Evolutionary conservation across 2,329 filamentous ascomycete species (phyloP).

Genomic region (Endoconidiophora laricicola): DNA sequence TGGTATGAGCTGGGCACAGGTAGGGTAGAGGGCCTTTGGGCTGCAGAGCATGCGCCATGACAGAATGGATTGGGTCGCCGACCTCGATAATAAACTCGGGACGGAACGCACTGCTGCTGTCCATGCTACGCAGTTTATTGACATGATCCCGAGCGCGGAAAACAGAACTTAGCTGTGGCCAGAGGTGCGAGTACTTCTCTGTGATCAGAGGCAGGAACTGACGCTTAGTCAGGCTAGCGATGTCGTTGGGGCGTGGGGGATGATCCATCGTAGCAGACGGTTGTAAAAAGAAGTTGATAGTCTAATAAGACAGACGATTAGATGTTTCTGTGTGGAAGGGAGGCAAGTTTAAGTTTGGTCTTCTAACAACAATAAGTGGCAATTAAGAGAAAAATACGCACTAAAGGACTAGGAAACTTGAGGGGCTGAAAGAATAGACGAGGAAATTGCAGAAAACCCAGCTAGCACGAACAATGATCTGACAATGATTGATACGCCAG

Average conservation of each 20-base stretch:
- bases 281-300: not conserved
- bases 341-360: not conserved
- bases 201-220: slow-evolving; percentile 50
- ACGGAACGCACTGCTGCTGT: slow-evolving; percentile 15
- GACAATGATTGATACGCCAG: too few relatives aligned
- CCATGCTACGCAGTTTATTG: not conserved
- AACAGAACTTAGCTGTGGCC: slow-evolving; percentile 41
- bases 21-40: slow-evolving; percentile 37
- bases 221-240: slow-evolving; percentile 7
- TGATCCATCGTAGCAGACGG: slow-evolving; percentile 4
- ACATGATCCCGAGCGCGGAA: slow-evolving; percentile 34
- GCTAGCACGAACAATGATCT: too few relatives aligned
- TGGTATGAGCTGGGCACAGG: slow-evolving; percentile 61
- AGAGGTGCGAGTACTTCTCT: slow-evolving; percentile 36
- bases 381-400: too few relatives aligned
- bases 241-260: slow-evolving; percentile 8
- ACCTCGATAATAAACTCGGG: slow-evolving; percentile 34
- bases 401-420: too few relatives aligned
- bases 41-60: slow-evolving; percentile 38
- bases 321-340: not conserved
- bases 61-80: slow-evolving; percentile 43
- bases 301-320: not conserved
- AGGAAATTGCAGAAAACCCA: too few relatives aligned
- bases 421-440: too few relatives aligned
- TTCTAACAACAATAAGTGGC: too few relatives aligned